A percentile compares a stretch with the other conserved stretches of the same genome.
These are phyloP conservation scores for Pythium pyrilobum DNA, from an alignment of 352 stramenopile genomes.

Conservation along the genomic window DNA sequence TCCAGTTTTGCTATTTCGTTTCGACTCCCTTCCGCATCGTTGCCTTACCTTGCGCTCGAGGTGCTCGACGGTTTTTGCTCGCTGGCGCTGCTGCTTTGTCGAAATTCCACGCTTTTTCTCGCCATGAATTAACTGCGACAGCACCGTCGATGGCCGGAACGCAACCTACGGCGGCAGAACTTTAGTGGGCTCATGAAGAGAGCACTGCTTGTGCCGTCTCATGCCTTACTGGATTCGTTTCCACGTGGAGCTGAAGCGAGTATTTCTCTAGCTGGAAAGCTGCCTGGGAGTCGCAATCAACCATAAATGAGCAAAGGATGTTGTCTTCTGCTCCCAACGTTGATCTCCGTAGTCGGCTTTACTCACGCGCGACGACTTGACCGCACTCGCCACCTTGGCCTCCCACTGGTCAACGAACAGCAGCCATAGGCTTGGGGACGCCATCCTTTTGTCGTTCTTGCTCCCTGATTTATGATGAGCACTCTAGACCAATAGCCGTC, in stretches of 20 bases:
- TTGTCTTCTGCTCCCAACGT: neutral
- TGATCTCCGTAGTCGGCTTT: no score
- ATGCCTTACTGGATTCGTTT: slow-evolving; percentile 37
- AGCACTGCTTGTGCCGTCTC: neutral
- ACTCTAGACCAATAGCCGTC: neutral
- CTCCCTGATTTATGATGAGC: neutral
- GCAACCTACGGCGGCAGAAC: no score
- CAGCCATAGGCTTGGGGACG: slow-evolving; percentile 4
- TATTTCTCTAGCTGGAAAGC: slow-evolving; percentile 35
- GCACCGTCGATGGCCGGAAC: slow-evolving; percentile 49
- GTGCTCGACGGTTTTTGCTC: slow-evolving; percentile 36
- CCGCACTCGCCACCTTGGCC: neutral
- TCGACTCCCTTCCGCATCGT: no score
- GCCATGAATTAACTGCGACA: slow-evolving; percentile 36
- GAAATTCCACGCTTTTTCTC: slow-evolving; percentile 25
- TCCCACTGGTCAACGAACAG: slow-evolving; percentile 14
- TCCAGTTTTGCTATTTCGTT: no score
- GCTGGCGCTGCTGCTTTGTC: slow-evolving; percentile 23
- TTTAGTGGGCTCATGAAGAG: neutral
- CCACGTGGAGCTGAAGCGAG: slow-evolving; percentile 37
- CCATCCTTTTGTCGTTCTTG: neutral
- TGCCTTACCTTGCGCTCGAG: slow-evolving; percentile 42
- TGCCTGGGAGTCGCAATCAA: slow-evolving; percentile 10
- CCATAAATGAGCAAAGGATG: neutral
- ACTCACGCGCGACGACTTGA: slow-evolving; percentile 15